Base-by-base conservation (phyloP, 441 rosid genomes). In the Omphalea diandra region DNA sequence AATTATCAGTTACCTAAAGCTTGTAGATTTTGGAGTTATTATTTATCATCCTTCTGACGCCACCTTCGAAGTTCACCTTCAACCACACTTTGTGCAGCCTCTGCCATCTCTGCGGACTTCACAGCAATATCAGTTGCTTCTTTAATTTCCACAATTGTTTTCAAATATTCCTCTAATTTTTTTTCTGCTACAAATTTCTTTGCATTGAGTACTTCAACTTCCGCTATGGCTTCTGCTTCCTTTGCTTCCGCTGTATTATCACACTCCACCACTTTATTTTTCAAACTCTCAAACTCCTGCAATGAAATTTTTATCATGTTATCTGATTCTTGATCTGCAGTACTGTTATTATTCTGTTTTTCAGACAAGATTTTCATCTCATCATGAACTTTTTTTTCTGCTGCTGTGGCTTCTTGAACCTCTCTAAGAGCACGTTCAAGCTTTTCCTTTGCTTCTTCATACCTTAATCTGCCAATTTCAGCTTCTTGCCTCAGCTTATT, bases 51-150 rank as follows among this genome's bases (percentile, higher is more conserved):
- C 69, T 83, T 72, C 61, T 85, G 75, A 38, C 87, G 89, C 86
- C 90, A 78, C 75, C 71, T 88, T 27, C 5, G 64, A 66, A 94
- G 90, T 70, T 94, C 96, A 26, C 72, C 82, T 53, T 90, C 87
- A 12, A 94, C 80, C 33, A 77, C 81, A n/a, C 27, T 81, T 74
- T 86, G 83, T 7, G 95, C 95, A 0, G 93, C 85, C 69, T 86
- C 90, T 14, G 97, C 90, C 67, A 74, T 76, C 60, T 87, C 86
- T 22, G 90, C 88, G 26, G 94, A 83, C 78, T 78, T 88, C 78
- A 88, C 70, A 46, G 97, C 98, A 58, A 83, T 38, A 1, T 85
- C 94, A 1, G 87, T 91, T 7, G 92, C 97, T 15, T 80, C 76
- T 40, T 88, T 78, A 67, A 91, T 85, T 79, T 91, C 95, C 77